Percentiles rank a stretch among this genome's conserved stretches.
These are phyloP conservation scores for Buddleja alternifolia DNA, from an alignment of 257 asterid species.

Conservation along the genomic window DNA sequence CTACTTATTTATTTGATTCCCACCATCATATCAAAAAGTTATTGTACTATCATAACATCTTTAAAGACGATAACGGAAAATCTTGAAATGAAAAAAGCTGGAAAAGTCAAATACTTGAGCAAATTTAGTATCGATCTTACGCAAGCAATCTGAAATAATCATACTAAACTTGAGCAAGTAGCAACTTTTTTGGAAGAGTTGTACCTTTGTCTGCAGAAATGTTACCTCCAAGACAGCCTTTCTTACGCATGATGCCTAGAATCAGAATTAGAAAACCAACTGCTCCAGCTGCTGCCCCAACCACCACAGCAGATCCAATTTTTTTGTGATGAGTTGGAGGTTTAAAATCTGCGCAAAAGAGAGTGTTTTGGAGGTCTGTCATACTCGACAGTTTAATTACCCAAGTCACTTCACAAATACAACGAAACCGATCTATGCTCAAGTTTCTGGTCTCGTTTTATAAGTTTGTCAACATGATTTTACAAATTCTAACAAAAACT, in stretches of 20 bases:
- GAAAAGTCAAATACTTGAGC: not conserved
- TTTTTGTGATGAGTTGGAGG: constrained; percentile 60
- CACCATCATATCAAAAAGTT: not conserved
- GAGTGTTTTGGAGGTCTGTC: constrained; percentile 2
- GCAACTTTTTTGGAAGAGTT: not conserved
- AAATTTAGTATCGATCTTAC: not conserved
- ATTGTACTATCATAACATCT: not conserved
- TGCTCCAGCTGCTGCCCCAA: constrained; percentile 59
- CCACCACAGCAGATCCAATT: constrained; percentile 36
- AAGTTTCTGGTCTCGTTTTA: not conserved
- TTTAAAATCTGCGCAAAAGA: constrained; percentile 59
- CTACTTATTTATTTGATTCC: not conserved
- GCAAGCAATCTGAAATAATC: not conserved
- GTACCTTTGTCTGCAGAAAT: constrained; percentile 63
- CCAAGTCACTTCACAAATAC: not conserved
- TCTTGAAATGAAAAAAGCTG: not conserved
- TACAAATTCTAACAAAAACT: not conserved
- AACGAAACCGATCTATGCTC: not conserved
- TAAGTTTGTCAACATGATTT: not conserved
- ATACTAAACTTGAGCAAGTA: constrained; percentile 7
- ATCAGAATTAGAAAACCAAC: constrained; percentile 43
- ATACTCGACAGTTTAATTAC: not conserved
- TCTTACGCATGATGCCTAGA: constrained; percentile 44
- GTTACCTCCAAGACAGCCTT: constrained; percentile 56
- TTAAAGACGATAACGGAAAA: constrained; percentile 8